Evolutionary conservation across 306 rosid genomes (phyloP), one percentile per base, ranked within the genome.

Genomic region (Albizia julibrissin): DNA sequence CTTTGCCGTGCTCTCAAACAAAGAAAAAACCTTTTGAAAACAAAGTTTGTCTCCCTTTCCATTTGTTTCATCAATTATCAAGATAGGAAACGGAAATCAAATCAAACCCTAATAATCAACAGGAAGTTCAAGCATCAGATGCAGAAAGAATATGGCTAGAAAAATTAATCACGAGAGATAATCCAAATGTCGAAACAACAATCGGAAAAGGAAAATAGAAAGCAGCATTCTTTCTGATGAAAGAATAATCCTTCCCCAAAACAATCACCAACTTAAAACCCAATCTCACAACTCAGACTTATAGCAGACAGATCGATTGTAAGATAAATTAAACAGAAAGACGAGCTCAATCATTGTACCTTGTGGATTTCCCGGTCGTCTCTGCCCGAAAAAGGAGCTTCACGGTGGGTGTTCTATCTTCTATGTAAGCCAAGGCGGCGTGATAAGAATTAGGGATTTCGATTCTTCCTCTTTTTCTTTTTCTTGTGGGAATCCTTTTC

Each of bases 21-120:
- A 58, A 58, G 65, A n/a, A 58, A 58, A n/a, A 64, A 62, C 8
- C 1, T 62, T 14, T 16, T 29, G 10, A 29, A 14, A 29, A 15
- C 3, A 64, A 64, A 64, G 22, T 29, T 29, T 14, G 34, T 31
- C 43, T 26, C 70, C 19, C 24, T 29, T 26, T 40, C 76, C 44
- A 12, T 68, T 34, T 9, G 52, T 14, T 24, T 46, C 49, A 8
- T n/a, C 8, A 74, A 74, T 39, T 75, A 58, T 74, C 50, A 39
- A 12, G 14, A 50, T 3, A 8, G 24, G 71, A 74, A 54, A 18
- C 26, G 54, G 11, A 59, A 68, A 75, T n/a, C 1, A 6, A 78
- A 75, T 1, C 27, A 86, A 86, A 82, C 79, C 84, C 77, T 85
- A 82, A 76, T 85, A 79, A 72, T 2, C 22, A 56, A 42, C 44